Percentiles rank a stretch among this genome's conserved stretches.
Evolutionary conservation across 2,329 filamentous ascomycete genomes (phyloP).

Genomic region (Neospermospora avenae): DNA sequence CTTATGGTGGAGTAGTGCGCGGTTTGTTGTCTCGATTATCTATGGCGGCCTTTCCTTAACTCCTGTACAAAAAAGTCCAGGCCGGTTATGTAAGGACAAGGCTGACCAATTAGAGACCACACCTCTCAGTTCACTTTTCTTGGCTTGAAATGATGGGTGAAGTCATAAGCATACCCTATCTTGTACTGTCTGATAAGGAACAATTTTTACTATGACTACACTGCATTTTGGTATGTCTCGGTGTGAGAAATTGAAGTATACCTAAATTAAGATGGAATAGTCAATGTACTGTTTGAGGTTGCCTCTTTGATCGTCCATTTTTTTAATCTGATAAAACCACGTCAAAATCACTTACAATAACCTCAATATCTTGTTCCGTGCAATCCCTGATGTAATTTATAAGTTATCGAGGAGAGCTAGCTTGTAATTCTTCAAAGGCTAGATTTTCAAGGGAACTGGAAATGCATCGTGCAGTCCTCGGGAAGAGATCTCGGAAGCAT

Average conservation of each 20-base stretch:
- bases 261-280: neutral
- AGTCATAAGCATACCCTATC: too few species aligned
- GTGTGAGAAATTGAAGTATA: neutral
- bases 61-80: slow-evolving; percentile 1
- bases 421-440: too few species aligned
- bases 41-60: neutral
- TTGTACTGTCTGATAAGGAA: neutral
- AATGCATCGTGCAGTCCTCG: too few species aligned
- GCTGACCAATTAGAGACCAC: slow-evolving; percentile 10
- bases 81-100: slow-evolving; percentile 3
- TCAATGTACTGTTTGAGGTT: too few species aligned
- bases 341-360: too few species aligned
- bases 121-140: neutral
- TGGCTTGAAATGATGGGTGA: neutral
- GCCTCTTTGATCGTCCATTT: too few species aligned
- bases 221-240: neutral
- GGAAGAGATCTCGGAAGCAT: too few species aligned
- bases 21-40: neutral
- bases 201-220: neutral
- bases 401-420: too few species aligned
- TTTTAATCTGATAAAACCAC: too few species aligned
- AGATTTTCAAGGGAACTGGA: too few species aligned
- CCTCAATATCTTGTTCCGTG: too few species aligned
- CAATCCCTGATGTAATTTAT: too few species aligned
- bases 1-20: neutral